Base-by-base conservation (phyloP, 2,329 filamentous ascomycete species). In the Karstenula rhodostoma region DNA sequence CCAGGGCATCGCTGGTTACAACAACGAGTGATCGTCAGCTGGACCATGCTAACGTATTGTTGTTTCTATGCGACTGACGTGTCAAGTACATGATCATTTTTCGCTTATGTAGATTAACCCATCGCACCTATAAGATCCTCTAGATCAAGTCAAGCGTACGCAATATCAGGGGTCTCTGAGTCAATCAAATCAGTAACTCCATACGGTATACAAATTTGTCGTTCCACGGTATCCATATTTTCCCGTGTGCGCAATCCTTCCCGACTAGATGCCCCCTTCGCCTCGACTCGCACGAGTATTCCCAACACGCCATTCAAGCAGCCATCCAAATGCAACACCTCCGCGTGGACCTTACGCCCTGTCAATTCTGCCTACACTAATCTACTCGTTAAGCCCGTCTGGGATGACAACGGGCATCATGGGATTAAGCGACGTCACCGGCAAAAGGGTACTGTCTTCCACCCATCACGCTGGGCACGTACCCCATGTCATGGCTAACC, bases 121-220 rank as follows among this genome's bases (percentile, higher is more conserved):
- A 25, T n/a, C 25, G 33, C 22, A 19, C 7, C 32, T 40, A 40
- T 8, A 17, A 32, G 8, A 42, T n/a, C 19, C 15, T 9, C 35
- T 29, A 29, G 12, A 42, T 42, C 19, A 27, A 15, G 50, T 27
- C 35, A 52, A 52, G 50, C 23, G 35, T 52, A 52, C 50, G 50
- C 50, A 25, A 4, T 15, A 29, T 12, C 17, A 40, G 17, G 15
- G 10, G 29, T 33, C 22, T 12, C 33, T 23, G 33, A 52, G 13
- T 22, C 13, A 17, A 32, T 19, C 19, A 32, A 19, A 49, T n/a
- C 17, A 25, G 23, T n/a, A 13, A n/a, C 4, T 23, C 1, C 32
- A 13, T 22, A n/a, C 9, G 29, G 42, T 40, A 19, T 6, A 23
- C 42, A 19, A 23, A 6, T 23, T 22, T n/a, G n/a, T n/a, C n/a